Conservation (phyloP, 176 grass and related monocot genomes). For the Rhynchospora tenuis region DNA sequence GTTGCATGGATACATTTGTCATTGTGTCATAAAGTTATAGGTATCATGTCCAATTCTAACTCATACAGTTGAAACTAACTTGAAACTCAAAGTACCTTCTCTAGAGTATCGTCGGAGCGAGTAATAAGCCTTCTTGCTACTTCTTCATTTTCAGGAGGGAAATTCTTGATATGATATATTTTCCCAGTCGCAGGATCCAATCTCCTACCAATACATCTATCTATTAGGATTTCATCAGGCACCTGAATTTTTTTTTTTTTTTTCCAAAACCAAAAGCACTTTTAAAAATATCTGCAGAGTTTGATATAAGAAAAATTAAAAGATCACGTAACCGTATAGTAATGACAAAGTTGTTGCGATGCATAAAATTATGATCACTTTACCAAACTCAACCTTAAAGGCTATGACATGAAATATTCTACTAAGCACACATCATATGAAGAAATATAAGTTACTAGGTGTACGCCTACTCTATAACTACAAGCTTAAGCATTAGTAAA, state of each 20-base stretch:
- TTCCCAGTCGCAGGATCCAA: slow-evolving; percentile 78
- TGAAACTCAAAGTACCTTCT: slow-evolving; percentile 48
- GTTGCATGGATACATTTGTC: background rate
- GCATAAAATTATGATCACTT: background rate
- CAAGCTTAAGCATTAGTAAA: background rate
- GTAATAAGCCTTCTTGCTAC: slow-evolving; percentile 61
- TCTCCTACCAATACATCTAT: slow-evolving; percentile 95
- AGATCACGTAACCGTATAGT: background rate
- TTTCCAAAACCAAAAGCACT: slow-evolving; percentile 22
- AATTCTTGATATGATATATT: slow-evolving; percentile 91
- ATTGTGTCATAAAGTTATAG: background rate
- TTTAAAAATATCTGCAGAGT: slow-evolving; percentile 15
- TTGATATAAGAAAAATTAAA: background rate
- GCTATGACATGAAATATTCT: background rate
- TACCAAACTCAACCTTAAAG: background rate
- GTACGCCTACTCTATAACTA: background rate
- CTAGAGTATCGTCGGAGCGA: slow-evolving; percentile 72
- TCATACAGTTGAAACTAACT: background rate
- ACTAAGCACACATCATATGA: background rate
- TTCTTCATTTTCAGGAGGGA: slow-evolving; percentile 69
- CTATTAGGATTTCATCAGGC: slow-evolving; percentile 80
- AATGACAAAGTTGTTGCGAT: background rate
- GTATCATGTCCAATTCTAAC: background rate
- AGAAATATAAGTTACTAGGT: background rate
- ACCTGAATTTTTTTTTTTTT: slow-evolving; percentile 48